phyloP scores from a whole-genome alignment of 2,329 filamentous ascomycete species.

The Colletotrichum orbiculare region DNA sequence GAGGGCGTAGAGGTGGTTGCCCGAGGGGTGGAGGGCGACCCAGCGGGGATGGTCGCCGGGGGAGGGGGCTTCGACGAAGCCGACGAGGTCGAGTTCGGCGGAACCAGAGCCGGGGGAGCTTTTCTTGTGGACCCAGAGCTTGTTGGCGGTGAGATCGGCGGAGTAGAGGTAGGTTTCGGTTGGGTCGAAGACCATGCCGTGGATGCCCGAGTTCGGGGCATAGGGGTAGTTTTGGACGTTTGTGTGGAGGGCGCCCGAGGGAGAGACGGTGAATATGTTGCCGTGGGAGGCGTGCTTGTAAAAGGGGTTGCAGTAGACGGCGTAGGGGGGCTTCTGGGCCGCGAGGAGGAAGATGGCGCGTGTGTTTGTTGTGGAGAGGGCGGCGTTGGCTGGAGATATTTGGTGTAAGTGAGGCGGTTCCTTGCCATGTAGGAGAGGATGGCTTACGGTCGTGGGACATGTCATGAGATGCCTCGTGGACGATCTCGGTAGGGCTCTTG shows the following conservation, averaged over 20 bases:
- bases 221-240: slow-evolving; percentile 81
- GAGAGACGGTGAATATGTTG: slow-evolving; percentile 76
- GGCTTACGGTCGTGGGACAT: slow-evolving; percentile 79
- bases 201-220: slow-evolving; percentile 76
- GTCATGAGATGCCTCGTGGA: slow-evolving; percentile 78
- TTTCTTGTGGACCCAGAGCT: slow-evolving; percentile 87
- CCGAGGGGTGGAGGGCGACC: slow-evolving; percentile 85
- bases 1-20: slow-evolving; percentile 83
- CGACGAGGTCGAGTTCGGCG: slow-evolving; percentile 64
- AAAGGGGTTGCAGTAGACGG: slow-evolving; percentile 91
- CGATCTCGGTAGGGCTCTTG: slow-evolving; percentile 78
- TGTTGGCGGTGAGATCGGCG: slow-evolving; percentile 81
- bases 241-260: slow-evolving; percentile 66
- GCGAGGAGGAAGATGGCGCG: slow-evolving; percentile 90
- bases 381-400: slow-evolving; percentile 68
- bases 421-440: not conserved
- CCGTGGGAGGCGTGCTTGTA: slow-evolving; percentile 87
- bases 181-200: slow-evolving; percentile 85
- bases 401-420: slow-evolving; percentile 11
- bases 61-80: slow-evolving; percentile 77
- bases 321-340: slow-evolving; percentile 79
- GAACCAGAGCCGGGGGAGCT: slow-evolving; percentile 39
- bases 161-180: slow-evolving; percentile 81
- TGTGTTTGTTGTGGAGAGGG: slow-evolving; percentile 79
- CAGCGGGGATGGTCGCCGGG: slow-evolving; percentile 84